These are phyloP conservation scores for Yueomyces sp. DNA, from an alignment of 805 yeast genomes.

Conservation along the genomic window DNA sequence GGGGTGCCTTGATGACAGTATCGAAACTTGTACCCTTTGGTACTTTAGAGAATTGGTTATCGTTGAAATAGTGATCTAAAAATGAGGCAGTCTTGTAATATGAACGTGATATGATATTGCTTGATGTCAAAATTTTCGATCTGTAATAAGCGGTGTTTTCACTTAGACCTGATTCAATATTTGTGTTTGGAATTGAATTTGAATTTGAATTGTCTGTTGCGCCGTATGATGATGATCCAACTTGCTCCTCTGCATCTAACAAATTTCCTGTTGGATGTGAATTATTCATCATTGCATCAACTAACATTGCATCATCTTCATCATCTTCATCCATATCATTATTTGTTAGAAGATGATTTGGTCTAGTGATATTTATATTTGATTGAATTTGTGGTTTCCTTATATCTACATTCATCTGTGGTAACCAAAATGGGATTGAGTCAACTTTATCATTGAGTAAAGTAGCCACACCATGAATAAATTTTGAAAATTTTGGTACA, in stretches of 20 bases:
- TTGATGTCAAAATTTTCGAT: conserved; percentile 11
- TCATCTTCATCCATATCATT: conserved; percentile 23
- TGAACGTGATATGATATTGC: conserved; percentile 8
- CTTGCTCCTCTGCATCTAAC: conserved; percentile 58
- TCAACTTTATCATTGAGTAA: conserved; percentile 71
- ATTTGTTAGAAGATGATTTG: conserved; percentile 15
- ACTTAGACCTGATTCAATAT: conserved; percentile 7
- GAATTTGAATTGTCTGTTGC: conserved; percentile 10
- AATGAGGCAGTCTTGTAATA: conserved; percentile 12
- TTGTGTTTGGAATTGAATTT: neutral
- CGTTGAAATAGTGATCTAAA: conserved; percentile 36
- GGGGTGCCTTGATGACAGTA: conserved; percentile 53
- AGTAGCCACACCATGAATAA: conserved; percentile 94
- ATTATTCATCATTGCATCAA: conserved; percentile 11
- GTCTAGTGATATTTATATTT: conserved; percentile 32
- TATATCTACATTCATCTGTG: conserved; percentile 93
- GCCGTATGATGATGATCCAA: conserved; percentile 31
- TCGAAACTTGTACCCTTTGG: conserved; percentile 55
- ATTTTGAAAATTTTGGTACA: conserved; percentile 94
- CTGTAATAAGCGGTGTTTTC: conserved; percentile 23
- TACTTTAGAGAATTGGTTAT: conserved; percentile 38
- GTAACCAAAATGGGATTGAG: conserved; percentile 91
- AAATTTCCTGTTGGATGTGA: conserved; percentile 36
- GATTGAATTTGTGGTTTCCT: conserved; percentile 56
- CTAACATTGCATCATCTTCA: conserved; percentile 24